Percentiles rank a stretch among this genome's conserved stretches.
These are phyloP conservation scores for Debaryomyces udenii DNA, from an alignment of 1,139 yeast species.

Conservation along the genomic window DNA sequence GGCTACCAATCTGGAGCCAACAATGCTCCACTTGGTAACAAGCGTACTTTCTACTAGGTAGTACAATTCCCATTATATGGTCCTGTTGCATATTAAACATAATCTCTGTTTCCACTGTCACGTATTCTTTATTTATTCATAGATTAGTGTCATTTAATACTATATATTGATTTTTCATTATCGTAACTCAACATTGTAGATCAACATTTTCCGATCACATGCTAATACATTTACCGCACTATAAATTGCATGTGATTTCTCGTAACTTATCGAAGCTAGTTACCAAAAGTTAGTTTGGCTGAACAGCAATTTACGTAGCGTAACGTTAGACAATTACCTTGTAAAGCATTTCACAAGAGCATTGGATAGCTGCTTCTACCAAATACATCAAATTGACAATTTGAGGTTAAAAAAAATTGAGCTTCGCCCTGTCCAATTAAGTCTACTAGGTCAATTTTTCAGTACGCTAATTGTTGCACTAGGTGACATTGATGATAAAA, in stretches of 20 bases:
- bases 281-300: not conserved
- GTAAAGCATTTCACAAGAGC: no score
- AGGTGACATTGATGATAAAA: not conserved
- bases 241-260: constrained; percentile 9
- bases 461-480: no score
- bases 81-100: not conserved
- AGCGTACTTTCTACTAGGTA: constrained; percentile 31
- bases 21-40: constrained; percentile 31
- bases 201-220: constrained; percentile 11
- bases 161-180: constrained; percentile 4
- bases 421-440: not conserved
- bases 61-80: not conserved
- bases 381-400: no score
- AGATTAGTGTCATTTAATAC: constrained; percentile 6
- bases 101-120: not conserved
- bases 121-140: constrained; percentile 6
- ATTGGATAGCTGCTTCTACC: no score
- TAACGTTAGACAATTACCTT: constrained; percentile 2
- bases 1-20: constrained; percentile 34
- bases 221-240: constrained; percentile 8
- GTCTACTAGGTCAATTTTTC: not conserved
- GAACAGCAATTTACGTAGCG: no score
- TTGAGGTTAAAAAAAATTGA: not conserved
- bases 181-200: not conserved
- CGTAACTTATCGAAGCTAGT: constrained; percentile 5